These are phyloP conservation scores for Zymoseptoria ardabiliae DNA, from an alignment of 2,329 filamentous ascomycete genomes.

Conservation along the genomic window DNA sequence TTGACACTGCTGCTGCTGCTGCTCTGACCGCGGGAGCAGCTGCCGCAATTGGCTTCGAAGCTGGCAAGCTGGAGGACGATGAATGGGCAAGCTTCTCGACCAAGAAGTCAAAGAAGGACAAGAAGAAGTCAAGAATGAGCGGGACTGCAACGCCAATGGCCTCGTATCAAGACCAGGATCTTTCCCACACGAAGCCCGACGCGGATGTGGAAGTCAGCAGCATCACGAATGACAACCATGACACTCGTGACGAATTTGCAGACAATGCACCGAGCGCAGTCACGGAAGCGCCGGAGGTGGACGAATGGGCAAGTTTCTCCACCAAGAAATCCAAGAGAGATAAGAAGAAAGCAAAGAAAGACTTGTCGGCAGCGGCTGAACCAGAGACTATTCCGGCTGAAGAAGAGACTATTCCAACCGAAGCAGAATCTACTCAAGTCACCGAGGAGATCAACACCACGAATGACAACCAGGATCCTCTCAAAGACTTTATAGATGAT, in stretches of 20 bases:
- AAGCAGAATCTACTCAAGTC: conserved; percentile 5
- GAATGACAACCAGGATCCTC: background rate
- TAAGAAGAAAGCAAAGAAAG: conserved; percentile 26
- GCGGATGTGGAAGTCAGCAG: conserved; percentile 2
- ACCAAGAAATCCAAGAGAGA: conserved; percentile 24
- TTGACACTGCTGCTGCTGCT: conserved; percentile 7
- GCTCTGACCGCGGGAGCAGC: conserved; percentile 5
- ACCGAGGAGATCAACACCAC: background rate
- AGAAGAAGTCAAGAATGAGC: conserved; percentile 32
- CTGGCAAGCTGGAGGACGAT: conserved; percentile 9
- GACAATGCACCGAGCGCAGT: background rate
- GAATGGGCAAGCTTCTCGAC: conserved; percentile 14
- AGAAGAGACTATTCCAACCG: background rate
- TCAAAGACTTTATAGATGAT: background rate
- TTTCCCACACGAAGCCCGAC: background rate
- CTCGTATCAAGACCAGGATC: background rate
- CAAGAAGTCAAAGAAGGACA: conserved; percentile 37
- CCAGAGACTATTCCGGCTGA: too few species aligned
- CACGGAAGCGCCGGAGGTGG: conserved; percentile 5
- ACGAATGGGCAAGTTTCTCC: conserved; percentile 13
- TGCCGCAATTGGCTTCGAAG: conserved; percentile 3
- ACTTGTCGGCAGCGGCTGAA: conserved; percentile 1
- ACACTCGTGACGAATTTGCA: background rate
- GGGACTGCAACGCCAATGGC: conserved; percentile 7
- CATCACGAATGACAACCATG: background rate